Evolutionary conservation across 768 basidiomycete species (phyloP), one percentile per base, ranked within the genome.

Genomic region (Mycena chlorophos): DNA sequence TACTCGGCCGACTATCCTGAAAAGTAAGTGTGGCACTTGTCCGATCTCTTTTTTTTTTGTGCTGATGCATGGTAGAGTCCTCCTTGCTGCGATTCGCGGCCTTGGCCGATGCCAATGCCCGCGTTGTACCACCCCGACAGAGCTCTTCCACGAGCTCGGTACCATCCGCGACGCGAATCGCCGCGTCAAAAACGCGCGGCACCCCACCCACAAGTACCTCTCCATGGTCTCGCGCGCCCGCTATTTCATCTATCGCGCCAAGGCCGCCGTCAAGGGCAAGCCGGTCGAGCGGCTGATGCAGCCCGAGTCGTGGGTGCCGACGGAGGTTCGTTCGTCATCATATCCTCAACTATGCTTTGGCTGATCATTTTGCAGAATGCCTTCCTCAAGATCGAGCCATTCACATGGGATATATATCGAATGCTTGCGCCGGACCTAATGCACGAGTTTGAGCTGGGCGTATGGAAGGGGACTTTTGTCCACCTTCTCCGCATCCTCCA

Each of bases 41-140:
- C 34, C 34, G 10, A 37, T n/a, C 34, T 10, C 34, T 10, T 37
- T 10, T n/a, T 37, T 37, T 37, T n/a, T 37, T 10, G n/a, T n/a
- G 34, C n/a, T 28, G 3, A 12, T n/a, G 3, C 22, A 4, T 39
- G 1, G 13, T 45, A 73, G 69, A 52, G 53, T 70, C 8, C 61
- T 73, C 0, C 30, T 73, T 1, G 66, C 73, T 0, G 57, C 26
- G 1, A 51, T 56, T 5, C 58, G 64, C 1, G 62, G 65, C 28
- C 53, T 65, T 2, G 73, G 69, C 2, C 14, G 29, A 0, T 69
- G 66, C 39, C 71, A 69, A 5, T 75, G 74, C 50, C 73, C 71
- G 0, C 57, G 63, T 0, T 75, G 74, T 47, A 42, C 58, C 0
- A 57, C 70, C 22, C 38, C 46, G 13, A 70, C 67, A 45, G 55